Base-by-base conservation (phyloP, 495 filamentous ascomycete species). In the Penicillium riverlandense region DNA sequence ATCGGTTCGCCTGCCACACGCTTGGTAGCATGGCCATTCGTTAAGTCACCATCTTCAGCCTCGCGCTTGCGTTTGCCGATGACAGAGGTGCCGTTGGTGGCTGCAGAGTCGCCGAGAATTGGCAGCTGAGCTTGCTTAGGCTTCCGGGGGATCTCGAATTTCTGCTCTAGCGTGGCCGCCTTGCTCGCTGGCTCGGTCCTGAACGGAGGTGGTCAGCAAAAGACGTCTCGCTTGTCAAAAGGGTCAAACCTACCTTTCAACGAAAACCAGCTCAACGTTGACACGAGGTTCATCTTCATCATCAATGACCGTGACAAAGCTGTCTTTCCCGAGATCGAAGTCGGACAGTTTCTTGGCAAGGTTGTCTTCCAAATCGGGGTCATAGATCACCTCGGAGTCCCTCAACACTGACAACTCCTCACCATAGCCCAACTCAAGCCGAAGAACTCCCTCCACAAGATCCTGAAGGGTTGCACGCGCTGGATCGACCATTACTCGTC, bases 361-460 rank as follows among this genome's bases (percentile, higher is more conserved):
- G 49, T 96, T 92, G 47, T 95, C 90, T 7, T 88, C 87, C 48
- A 90, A 72, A 43, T 97, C 92, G 0, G 80, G 79, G 54, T 96
- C 92, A 55, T 94, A 99, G 6, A 97, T 71, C 7, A 85, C 67
- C 37, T 80, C 82, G n/a, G 71, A 61, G 2, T 84, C 82, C 38
- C 77, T 89, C 47, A 76, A 80, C 44, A 98, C 70, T 10, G 79
- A 82, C 31, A 96, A 76, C 32, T 96, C 90, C 41, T 90, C 83
- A 8, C 83, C 81, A 57, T 95, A 97, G 9, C 86, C 87, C 4
- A 96, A 65, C 40, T 85, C 62, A 9, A 67, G 37, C 41, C 77
- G 78, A 11, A 96, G 64, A 28, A 94, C 67, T 36, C 78, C 77
- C 43, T 91, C 77, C 0, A 99, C 82, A 6, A 99, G 67, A 54